Evolutionary conservation across 768 basidiomycete species (phyloP).

Genomic region (Tulasnella sp.): DNA sequence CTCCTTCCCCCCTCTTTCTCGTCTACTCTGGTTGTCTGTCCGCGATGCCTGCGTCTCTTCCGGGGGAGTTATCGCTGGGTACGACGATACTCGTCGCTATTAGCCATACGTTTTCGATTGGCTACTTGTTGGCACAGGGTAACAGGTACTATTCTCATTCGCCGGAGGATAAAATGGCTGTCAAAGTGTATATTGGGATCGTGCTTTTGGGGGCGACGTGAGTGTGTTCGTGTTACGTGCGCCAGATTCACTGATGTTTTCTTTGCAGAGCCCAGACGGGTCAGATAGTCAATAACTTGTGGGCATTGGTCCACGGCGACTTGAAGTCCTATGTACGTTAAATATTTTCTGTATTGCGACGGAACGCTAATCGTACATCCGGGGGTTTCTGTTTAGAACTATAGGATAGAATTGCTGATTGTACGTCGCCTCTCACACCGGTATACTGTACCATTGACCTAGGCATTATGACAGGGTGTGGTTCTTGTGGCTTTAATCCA

Average conservation of each 20-base stretch:
- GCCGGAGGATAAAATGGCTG: neutral
- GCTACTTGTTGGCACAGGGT: neutral
- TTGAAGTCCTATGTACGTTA: neutral
- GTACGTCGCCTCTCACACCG: neutral
- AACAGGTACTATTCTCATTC: neutral
- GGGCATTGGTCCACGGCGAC: neutral
- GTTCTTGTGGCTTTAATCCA: neutral
- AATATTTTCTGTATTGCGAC: neutral
- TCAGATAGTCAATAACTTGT: neutral
- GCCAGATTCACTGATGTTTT: neutral
- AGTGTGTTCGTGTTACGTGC: neutral
- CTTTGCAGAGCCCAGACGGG: neutral
- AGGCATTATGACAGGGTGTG: neutral
- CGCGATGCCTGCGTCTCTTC: neutral
- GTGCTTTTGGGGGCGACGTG: neutral
- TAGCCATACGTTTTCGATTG: neutral
- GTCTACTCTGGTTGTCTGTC: too few species aligned
- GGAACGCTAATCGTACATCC: neutral
- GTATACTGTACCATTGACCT: neutral
- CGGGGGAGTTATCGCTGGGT: neutral
- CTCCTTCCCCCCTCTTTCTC: too few species aligned
- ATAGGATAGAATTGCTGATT: neutral
- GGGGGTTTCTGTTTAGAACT: neutral
- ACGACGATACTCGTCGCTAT: neutral
- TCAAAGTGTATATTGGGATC: neutral